Evolutionary conservation across 2,329 filamentous ascomycete species (phyloP).

Genomic region (Fusarium miscanthi): DNA sequence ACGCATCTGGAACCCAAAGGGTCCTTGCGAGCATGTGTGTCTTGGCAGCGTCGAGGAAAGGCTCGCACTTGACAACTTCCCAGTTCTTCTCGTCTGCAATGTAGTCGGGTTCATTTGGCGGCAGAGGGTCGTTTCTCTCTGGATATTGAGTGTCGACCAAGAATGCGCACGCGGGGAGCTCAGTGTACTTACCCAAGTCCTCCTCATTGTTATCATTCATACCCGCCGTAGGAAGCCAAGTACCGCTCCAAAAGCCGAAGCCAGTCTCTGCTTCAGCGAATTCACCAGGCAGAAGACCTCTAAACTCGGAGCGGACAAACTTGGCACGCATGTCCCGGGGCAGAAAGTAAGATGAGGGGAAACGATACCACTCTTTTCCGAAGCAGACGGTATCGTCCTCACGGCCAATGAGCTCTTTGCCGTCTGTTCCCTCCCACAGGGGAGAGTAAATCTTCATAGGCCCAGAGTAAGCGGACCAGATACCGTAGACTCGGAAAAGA

Average conservation of each 20-base stretch:
- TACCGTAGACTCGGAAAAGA: constrained; percentile 77
- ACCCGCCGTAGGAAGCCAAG: constrained; percentile 81
- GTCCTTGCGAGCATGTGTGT: constrained; percentile 81
- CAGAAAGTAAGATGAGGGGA: constrained; percentile 91
- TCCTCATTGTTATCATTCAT: constrained; percentile 95
- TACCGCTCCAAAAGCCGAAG: constrained; percentile 82
- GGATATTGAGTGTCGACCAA: constrained; percentile 89
- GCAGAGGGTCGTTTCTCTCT: constrained; percentile 58
- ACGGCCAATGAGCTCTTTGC: constrained; percentile 62
- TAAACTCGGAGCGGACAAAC: constrained; percentile 91
- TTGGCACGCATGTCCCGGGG: constrained; percentile 86
- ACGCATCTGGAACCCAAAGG: constrained; percentile 82
- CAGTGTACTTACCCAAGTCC: constrained; percentile 86
- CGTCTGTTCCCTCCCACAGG: constrained; percentile 66
- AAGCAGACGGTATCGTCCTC: constrained; percentile 82
- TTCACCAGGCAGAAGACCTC: constrained; percentile 87
- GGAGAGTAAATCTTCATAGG: constrained; percentile 78
- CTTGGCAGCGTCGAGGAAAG: constrained; percentile 81
- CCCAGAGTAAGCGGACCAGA: constrained; percentile 85
- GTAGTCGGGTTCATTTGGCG: constrained; percentile 83
- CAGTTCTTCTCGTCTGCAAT: constrained; percentile 78
- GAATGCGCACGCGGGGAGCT: constrained; percentile 81
- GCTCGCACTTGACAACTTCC: constrained; percentile 79
- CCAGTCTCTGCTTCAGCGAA: constrained; percentile 80
- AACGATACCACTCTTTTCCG: constrained; percentile 98